Evolutionary conservation across 768 basidiomycete species (phyloP), one percentile per base, ranked within the genome.

Genomic region (Boletellus sp.): DNA sequence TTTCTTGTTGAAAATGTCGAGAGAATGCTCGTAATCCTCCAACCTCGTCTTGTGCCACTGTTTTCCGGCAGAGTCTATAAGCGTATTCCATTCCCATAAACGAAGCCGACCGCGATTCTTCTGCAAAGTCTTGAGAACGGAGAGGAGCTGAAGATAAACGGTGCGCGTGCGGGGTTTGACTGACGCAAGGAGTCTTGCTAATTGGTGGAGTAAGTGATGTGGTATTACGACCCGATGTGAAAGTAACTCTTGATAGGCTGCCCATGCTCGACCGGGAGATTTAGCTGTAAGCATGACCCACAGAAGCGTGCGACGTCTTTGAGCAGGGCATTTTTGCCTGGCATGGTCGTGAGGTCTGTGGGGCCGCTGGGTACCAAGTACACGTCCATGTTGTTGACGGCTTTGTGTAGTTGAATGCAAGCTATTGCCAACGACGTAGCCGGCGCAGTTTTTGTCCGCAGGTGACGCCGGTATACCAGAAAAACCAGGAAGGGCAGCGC

Each of bases 81-180:
- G 74, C 8, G 79, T 72, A 61, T 90, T 91, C 86, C 89, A 91
- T 63, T 90, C 80, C 74, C 80, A 81, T n/a, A 70, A 57, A 54
- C 78, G 72, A 28, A 89, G 64, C 11, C 48, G 68, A 20, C 81
- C 84, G 12, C 80, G 83, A n/a, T 70, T 72, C 19, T 67, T 68
- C 50, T 76, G 79, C 35, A 91, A 69, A 38, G 73, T 74, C 37
- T 76, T 76, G 53, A 90, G 60, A 12, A 89, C 78, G n/a, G 83
- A 77, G n/a, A 88, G 72, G 4, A 91, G 73, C 12, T 80, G 83
- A 9, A 83, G 73, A 66, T 84, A 88, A 44, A 78, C 68, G 3
- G 69, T 63, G 35, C 84, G 80, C 6, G 83, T 83, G 55, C 78
- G 80, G 26, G 83, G 82, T 31, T 68, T 69, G 49, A 74, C 63